Conservation (phyloP, 2,329 filamentous ascomycete species). For the Apiospora arundinis region DNA sequence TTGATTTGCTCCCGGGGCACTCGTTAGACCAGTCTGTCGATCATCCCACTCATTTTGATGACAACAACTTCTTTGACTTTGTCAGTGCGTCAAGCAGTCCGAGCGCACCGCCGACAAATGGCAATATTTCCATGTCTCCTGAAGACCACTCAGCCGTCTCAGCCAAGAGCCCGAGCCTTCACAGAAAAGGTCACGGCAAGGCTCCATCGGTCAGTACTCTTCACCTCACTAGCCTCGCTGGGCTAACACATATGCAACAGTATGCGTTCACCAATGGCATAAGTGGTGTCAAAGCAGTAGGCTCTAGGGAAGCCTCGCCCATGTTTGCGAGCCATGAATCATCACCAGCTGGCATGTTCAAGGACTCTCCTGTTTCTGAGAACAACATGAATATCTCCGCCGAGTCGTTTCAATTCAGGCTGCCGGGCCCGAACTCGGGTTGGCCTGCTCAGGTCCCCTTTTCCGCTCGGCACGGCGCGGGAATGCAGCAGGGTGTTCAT, state of each 20-base stretch:
- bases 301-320: slow-evolving; percentile 61
- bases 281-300: slow-evolving; percentile 52
- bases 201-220: slow-evolving; percentile 35
- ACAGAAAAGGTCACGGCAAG: slow-evolving; percentile 35
- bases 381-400: slow-evolving; percentile 11
- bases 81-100: slow-evolving; percentile 65
- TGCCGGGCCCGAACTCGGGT: background rate
- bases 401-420: background rate
- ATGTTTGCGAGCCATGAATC: slow-evolving; percentile 59
- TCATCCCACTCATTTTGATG: slow-evolving; percentile 36
- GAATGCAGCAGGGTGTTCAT: slow-evolving; percentile 1
- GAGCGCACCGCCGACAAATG: slow-evolving; percentile 39
- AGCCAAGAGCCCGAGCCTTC: slow-evolving; percentile 30
- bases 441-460: slow-evolving; percentile 3
- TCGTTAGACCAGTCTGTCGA: slow-evolving; percentile 32
- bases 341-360: slow-evolving; percentile 56
- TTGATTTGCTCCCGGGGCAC: slow-evolving; percentile 30
- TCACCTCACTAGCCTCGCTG: background rate
- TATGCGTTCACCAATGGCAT: slow-evolving; percentile 58
- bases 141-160: slow-evolving; percentile 18
- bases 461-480: background rate
- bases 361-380: slow-evolving; percentile 32
- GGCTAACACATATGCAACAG: slow-evolving; percentile 50
- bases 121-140: slow-evolving; percentile 27
- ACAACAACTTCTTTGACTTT: slow-evolving; percentile 61